Evolutionary conservation across 805 yeast genomes (phyloP), one percentile per base, ranked within the genome.

Genomic region (Wickerhamiella shivajii): DNA sequence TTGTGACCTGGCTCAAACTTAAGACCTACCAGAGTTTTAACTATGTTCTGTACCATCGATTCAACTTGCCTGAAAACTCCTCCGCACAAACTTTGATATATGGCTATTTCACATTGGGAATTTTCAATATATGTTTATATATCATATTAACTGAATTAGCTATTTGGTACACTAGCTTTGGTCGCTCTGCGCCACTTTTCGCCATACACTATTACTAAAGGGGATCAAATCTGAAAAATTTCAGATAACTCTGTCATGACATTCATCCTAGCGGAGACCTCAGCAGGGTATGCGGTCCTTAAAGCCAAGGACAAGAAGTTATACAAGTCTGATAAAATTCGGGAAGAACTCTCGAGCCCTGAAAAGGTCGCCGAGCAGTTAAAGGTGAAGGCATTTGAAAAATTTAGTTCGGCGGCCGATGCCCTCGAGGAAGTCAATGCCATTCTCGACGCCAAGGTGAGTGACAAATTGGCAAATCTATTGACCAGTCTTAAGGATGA

Each of bases 261-360:
- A 22, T 54, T 56, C 39, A 51, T 87, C 54, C 73, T 87, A 58
- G 79, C 97, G 41, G 98, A 90, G 67, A 90, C 98, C 45, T 80
- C 98, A 44, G 98, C 98, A 34, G 98, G 98, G 55, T 90, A 90
- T 60, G 98, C 98, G 55, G 70, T 90, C 55, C 72, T 90, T 57
- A 90, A 90, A 66, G 94, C 96, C 38, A 77, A 94, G 44, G 97
- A 90, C 69, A 90, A 90, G 68, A 87, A 87, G 69, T 77, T 90
- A 51, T 77, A 87, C 71, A 87, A 85, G 65, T 74, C 90, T 17
- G 58, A 77, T 36, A 56, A 73, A 39, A 63, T 85, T 47, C 60
- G 79, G 45, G 69, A 75, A 43, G 94, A 84, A 56, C 67, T 85
- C 51, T 67, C 79, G 59, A 60, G 80, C 32, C 73, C 92, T 31